Evolutionary conservation across 176 grass and related monocot genomes (phyloP), one percentile per base, ranked within the genome.

Genomic region (Carex cristatella): DNA sequence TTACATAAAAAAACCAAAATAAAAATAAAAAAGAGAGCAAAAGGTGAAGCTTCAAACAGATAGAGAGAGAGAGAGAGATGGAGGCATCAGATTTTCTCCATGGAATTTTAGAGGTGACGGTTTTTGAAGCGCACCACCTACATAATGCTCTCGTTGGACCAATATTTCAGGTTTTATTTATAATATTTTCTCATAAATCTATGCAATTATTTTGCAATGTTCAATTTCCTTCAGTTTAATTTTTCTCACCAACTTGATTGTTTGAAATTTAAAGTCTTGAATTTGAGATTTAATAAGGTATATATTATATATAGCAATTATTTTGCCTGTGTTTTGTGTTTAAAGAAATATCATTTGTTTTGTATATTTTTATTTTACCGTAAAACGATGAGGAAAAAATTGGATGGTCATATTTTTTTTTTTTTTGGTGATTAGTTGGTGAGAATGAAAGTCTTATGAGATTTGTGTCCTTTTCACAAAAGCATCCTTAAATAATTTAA

Each of bases 81-180:
- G 76, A 15, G 12, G 81, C 62, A 67, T 83, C 86, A 51, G 14
- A 60, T n/a, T 84, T 91, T 80, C 88, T 97, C 38, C 94, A 97
- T 80, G 94, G 94, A 76, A 61, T 94, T 51, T 86, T 97, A 16
- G 90, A 94, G 77, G 79, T 59, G n/a, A 92, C 94, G 2, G 88
- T 97, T 77, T 91, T 88, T 69, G 89, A 97, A 83, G 89, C 91
- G 33, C 71, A 88, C 72, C 86, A 94, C 57, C 89, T 97, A 51
- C 90, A 90, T 81, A 86, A 92, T 72, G 59, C 83, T 77, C 69
- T 94, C 69, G 65, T 68, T 79, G 90, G 82, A 69, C 69, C 84
- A 18, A 85, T 94, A 10, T 51, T 51, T 51, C 48, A 51, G 48
- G 48, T 51, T 51, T 2, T 51, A 51, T 51, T 11, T 71, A 7